Evolutionary conservation across 345 rosid species (phyloP).

Genomic region (Kandelia obovata): DNA sequence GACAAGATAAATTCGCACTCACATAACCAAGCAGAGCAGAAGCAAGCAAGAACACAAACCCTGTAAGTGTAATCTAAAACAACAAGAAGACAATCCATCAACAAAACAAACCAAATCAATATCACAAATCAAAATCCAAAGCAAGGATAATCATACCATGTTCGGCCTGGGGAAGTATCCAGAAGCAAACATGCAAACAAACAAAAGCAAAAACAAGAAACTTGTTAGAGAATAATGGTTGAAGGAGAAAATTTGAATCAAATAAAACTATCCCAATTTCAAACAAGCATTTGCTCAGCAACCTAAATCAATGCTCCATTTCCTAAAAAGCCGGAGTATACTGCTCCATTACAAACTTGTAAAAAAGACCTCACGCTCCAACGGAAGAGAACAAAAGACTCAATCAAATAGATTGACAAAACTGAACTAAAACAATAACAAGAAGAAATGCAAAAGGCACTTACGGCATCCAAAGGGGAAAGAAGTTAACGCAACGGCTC

Average conservation of each 20-base stretch:
- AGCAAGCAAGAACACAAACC: constrained; percentile 77
- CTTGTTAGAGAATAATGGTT: no score
- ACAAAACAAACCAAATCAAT: not conserved
- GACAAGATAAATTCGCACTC: constrained; percentile 36
- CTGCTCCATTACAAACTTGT: no score
- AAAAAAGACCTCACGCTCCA: no score
- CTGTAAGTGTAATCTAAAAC: constrained; percentile 81
- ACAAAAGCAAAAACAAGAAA: not conserved
- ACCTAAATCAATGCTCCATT: no score
- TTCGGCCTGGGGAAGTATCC: constrained; percentile 65
- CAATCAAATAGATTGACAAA: no score
- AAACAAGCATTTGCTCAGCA: no score
- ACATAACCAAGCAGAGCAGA: constrained; percentile 94
- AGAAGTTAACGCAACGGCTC: constrained; percentile 73
- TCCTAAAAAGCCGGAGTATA: no score
- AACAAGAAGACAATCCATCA: constrained; percentile 6
- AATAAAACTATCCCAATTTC: no score
- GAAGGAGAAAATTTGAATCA: not conserved
- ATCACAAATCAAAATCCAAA: not conserved
- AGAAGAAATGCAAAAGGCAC: constrained; percentile 22
- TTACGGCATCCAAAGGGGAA: constrained; percentile 99
- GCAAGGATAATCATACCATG: constrained; percentile 52
- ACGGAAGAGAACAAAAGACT: no score
- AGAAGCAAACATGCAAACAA: constrained; percentile 5
- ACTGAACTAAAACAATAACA: not conserved